A percentile compares a stretch with the other conserved stretches of the same genome.
Evolutionary conservation across 768 basidiomycete genomes (phyloP).

Genomic region (Leccinum disarticulatum): DNA sequence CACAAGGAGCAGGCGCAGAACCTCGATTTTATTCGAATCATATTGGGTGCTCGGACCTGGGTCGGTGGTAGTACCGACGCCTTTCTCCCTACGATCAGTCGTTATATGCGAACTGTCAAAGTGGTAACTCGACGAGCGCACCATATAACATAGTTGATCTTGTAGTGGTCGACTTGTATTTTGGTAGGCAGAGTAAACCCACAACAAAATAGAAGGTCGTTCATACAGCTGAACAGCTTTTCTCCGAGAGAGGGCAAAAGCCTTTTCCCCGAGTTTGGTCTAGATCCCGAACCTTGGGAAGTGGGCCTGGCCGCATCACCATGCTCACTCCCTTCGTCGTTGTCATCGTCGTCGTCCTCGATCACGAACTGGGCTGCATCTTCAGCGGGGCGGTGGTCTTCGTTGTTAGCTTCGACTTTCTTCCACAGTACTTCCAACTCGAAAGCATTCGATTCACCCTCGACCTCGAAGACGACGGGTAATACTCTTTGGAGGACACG

Average conservation of each 20-base stretch:
- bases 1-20: constrained; percentile 84
- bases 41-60: constrained; percentile 59
- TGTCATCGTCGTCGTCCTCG: constrained; percentile 64
- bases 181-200: constrained; percentile 86
- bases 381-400: constrained; percentile 22
- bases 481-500: constrained; percentile 86
- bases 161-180: constrained; percentile 75
- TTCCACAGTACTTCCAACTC: constrained; percentile 86
- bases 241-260: constrained; percentile 79
- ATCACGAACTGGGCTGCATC: constrained; percentile 78
- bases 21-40: constrained; percentile 84
- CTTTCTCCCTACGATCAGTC: constrained; percentile 73
- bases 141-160: constrained; percentile 89
- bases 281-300: constrained; percentile 15
- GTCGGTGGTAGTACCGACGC: constrained; percentile 85
- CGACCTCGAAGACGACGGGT: constrained; percentile 84
- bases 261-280: constrained; percentile 41
- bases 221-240: constrained; percentile 70
- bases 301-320: constrained; percentile 33
- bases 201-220: constrained; percentile 90
- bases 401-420: constrained; percentile 50
- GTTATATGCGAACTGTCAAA: constrained; percentile 5
- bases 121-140: constrained; percentile 37
- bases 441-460: constrained; percentile 68
- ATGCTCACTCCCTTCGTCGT: constrained; percentile 41